Evolutionary conservation across 2,329 filamentous ascomycete genomes (phyloP), one percentile per base, ranked within the genome.

Genomic region (Aspergillus quadrilineatus): DNA sequence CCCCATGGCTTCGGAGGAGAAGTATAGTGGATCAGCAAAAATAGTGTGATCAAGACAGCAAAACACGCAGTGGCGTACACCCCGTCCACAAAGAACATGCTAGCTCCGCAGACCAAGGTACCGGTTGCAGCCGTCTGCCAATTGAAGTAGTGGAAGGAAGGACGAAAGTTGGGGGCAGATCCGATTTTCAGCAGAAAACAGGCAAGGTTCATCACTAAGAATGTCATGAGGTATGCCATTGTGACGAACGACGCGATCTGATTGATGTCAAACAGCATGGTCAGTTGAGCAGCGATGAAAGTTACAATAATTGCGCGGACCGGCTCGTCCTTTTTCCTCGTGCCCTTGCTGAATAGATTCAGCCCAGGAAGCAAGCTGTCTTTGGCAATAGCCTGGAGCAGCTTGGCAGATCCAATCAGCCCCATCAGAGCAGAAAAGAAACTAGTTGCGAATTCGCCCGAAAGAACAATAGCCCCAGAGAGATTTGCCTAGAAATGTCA

Each of bases 161-260:
- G 91, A 26, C 91, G 82, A 64, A 96, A 96, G 68, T 96, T 96
- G 4, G 91, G 91, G 0, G 91, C 91, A 0, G 91, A 93, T 1
- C 90, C 88, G 55, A 96, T 88, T 70, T 93, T 93, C 54, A 96
- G 80, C 1, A 95, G 77, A 65, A 96, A 95, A 64, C 90, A 95
- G 6, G 91, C 91, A 7, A 95, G 75, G 62, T 96, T 95, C 73
- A 90, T 94, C 41, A 93, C 89, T 50, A 95, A 83, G 67, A 95
- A 96, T 0, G 91, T 96, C 88, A 95, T 93, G 67, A 94, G 84
- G 69, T 94, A 95, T 14, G 89, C 89, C 89, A 95, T 95, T 1
- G 91, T 93, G 45, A 95, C 90, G 56, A 95, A 86, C 0, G 90
- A 93, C 5, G 91, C 91, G 65, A 96, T 95, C 67, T 90, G 88